These are phyloP conservation scores for Hypomyces perniciosus DNA, from an alignment of 2,329 filamentous ascomycete genomes.

Conservation along the genomic window DNA sequence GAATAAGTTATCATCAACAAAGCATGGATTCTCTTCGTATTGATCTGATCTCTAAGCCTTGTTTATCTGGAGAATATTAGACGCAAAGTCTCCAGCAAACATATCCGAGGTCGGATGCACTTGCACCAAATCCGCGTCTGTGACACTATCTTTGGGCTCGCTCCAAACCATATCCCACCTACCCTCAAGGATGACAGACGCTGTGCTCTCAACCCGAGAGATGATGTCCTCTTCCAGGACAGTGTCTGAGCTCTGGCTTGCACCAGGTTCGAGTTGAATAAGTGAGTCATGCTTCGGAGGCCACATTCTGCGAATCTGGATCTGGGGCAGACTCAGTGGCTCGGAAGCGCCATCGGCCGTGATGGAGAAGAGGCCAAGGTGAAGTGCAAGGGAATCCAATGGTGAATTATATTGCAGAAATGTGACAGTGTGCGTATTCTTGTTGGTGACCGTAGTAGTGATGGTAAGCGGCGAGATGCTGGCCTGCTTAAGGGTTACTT, in stretches of 20 bases:
- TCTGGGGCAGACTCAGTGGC: constrained; percentile 31
- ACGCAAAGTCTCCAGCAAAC: constrained; percentile 18
- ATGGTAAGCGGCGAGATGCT: constrained; percentile 31
- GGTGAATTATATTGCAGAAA: constrained; percentile 39
- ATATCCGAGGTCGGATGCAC: constrained; percentile 15
- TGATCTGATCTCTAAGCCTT: neutral
- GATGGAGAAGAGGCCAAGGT: constrained; percentile 37
- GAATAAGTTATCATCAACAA: neutral
- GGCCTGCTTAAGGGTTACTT: constrained; percentile 28
- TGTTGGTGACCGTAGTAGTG: constrained; percentile 35
- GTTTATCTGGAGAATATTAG: constrained; percentile 11
- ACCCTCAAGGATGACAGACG: constrained; percentile 31
- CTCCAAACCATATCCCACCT: constrained; percentile 31
- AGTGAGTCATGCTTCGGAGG: constrained; percentile 34
- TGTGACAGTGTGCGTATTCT: constrained; percentile 31
- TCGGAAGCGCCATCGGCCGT: constrained; percentile 27
- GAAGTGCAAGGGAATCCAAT: constrained; percentile 37
- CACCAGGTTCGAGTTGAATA: constrained; percentile 33
- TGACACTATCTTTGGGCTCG: constrained; percentile 19
- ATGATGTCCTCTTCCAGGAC: constrained; percentile 30
- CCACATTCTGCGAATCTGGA: constrained; percentile 36
- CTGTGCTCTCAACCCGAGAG: constrained; percentile 26
- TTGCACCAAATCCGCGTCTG: constrained; percentile 16
- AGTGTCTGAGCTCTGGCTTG: constrained; percentile 29
- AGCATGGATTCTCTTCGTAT: neutral